phyloP scores from a whole-genome alignment of 345 rosid species.

The Eucalyptus virginea region DNA sequence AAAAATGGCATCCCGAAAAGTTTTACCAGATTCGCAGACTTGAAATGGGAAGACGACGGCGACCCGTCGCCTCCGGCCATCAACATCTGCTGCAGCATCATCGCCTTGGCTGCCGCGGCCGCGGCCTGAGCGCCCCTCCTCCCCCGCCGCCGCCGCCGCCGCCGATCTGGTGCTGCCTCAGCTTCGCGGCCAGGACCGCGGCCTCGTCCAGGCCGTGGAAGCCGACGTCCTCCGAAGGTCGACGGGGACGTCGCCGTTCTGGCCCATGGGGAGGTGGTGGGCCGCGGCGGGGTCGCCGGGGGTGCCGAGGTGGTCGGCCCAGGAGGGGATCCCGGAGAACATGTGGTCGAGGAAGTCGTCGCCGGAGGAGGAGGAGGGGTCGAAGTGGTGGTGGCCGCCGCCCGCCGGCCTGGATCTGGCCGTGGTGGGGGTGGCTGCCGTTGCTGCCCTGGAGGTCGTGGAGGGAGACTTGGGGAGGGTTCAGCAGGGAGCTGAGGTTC shows the following conservation, averaged over 20 bases:
- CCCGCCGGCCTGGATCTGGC: neutral
- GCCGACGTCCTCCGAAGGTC: conserved; percentile 8
- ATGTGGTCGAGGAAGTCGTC: conserved; percentile 77
- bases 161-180: conserved; percentile 44
- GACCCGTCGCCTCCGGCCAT: conserved; percentile 32
- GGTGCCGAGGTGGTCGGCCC: neutral
- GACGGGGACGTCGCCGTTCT: conserved; percentile 10
- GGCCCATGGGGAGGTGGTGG: conserved; percentile 20
- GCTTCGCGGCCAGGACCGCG: conserved; percentile 14
- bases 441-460: neutral
- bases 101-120: conserved; percentile 17
- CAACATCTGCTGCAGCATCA: conserved; percentile 46
- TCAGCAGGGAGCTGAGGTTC: conserved; percentile 3
- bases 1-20: neutral
- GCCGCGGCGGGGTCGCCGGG: neutral
- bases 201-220: conserved; percentile 35
- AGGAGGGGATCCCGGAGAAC: conserved; percentile 57
- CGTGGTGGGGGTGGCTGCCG: neutral
- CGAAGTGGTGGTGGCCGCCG: conserved; percentile 5
- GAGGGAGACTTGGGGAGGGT: neutral
- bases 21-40: conserved; percentile 12
- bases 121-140: neutral
- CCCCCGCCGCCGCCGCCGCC: neutral
- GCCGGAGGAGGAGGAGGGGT: conserved; percentile 21
- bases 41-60: neutral